phyloP scores from a whole-genome alignment of 73 alveolate genomes.

The Paramecium sexaurelia region DNA sequence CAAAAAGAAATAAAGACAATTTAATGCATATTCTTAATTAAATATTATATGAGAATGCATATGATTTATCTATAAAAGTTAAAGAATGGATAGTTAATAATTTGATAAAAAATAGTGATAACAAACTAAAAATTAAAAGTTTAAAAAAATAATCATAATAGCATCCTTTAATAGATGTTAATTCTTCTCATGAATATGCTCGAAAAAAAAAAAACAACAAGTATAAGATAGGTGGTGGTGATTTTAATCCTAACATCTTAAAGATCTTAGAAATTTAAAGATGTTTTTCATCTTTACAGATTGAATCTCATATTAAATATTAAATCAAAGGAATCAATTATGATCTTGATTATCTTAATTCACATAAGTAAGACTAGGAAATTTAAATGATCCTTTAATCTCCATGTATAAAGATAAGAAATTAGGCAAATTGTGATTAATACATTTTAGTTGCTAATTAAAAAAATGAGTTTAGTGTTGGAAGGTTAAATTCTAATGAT shows the following conservation, averaged over 20 bases:
- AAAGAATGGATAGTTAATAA: neutral
- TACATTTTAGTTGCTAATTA: neutral
- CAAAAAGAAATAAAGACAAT: no score
- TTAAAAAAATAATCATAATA: no score
- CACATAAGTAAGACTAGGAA: neutral
- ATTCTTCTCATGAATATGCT: neutral
- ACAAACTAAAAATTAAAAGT: no score
- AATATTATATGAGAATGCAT: no score
- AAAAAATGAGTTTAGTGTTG: neutral
- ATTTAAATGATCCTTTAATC: neutral
- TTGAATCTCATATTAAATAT: neutral
- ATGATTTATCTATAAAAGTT: neutral
- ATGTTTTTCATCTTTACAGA: neutral
- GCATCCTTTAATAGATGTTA: neutral
- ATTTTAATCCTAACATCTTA: neutral
- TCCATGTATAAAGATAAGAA: neutral
- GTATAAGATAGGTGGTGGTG: neutral
- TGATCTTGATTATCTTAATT: neutral
- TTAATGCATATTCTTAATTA: no score
- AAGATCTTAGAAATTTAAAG: neutral
- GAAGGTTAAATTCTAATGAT: neutral
- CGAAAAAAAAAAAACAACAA: no score
- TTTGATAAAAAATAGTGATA: no score
- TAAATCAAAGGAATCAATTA: neutral
- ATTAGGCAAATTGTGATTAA: no score